Evolutionary conservation across 2,329 filamentous ascomycete genomes (phyloP), one percentile per base, ranked within the genome.

Genomic region (Fusarium sp.): DNA sequence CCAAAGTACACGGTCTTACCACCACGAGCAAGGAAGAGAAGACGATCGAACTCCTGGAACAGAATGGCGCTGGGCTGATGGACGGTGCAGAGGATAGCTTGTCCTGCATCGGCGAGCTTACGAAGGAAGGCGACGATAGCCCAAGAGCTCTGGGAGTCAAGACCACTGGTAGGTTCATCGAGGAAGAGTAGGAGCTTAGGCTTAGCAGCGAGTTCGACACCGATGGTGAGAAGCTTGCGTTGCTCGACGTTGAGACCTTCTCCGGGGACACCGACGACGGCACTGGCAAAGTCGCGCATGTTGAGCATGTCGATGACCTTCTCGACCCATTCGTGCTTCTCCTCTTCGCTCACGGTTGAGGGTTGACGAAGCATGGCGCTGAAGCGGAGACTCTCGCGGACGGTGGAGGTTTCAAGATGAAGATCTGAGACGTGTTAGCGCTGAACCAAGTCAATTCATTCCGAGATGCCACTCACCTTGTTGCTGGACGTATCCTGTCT

Each of bases 1-100:
- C 91, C 91, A 79, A 93, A 93, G 77, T 93, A 93, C 2, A 93
- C 90, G 0, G 90, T 92, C 78, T 86, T 89, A 2, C 91, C 91
- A 42, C 91, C 91, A 63, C 84, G 87, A 14, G 90, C 90, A 7
- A 93, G 85, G 81, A 93, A 90, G 1, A 92, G 82, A 5, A 92
- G 82, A 3, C 87, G 87, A 69, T 92, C 91, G 60, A 92, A 89
- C 48, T 85, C 81, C 66, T 86, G 83, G 76, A 90, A 89, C 8
- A 90, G 79, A 47, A 87, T 84, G 1, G 87, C 86, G 11, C 83
- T 85, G 1, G 88, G 88, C 71, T 90, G 88, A 75, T 90, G 88
- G 20, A 90, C 87, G 0, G 88, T 89, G 60, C 87, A 88, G 1
- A 90, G 81, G 2, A 90, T 82, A 12, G 87, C 87, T 73, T 89